Percentiles rank a stretch among this genome's conserved stretches.
Conservation (phyloP, 208 protist species). For the Trichomonas vaginalis region DNA sequence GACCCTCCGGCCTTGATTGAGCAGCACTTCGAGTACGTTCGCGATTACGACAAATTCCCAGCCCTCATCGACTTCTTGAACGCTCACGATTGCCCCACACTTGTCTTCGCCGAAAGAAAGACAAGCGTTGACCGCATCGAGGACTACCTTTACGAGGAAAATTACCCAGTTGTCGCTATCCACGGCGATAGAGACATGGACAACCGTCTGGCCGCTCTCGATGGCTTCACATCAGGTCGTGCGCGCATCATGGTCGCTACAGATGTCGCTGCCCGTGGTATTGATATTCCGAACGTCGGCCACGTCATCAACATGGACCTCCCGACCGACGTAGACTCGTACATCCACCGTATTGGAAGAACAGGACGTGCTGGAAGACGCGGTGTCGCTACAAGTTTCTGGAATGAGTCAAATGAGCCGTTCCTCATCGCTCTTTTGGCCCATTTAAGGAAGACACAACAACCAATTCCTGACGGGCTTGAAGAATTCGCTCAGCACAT, state of each 20-base stretch:
- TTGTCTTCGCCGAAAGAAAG: conserved; percentile 95
- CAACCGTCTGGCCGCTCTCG: conserved; percentile 55
- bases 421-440: background rate
- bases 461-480: background rate
- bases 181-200: conserved; percentile 66
- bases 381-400: background rate
- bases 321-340: conserved; percentile 90
- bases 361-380: conserved; percentile 78
- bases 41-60: conserved; percentile 45
- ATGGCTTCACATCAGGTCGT: conserved; percentile 58
- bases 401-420: background rate
- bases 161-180: conserved; percentile 65
- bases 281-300: conserved; percentile 87
- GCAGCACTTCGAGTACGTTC: conserved; percentile 17
- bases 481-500: background rate
- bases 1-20: background rate
- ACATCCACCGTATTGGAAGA: conserved; percentile 97
- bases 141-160: conserved; percentile 56
- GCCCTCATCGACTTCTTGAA: conserved; percentile 24
- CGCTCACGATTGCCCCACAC: conserved; percentile 18
- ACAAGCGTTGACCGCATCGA: conserved; percentile 76
- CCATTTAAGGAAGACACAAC: background rate
- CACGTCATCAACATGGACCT: conserved; percentile 93
- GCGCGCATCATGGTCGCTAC: conserved; percentile 79
- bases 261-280: conserved; percentile 81